Base-by-base conservation (phyloP, 2,329 filamentous ascomycete species). In the Ascochyta fabae region DNA sequence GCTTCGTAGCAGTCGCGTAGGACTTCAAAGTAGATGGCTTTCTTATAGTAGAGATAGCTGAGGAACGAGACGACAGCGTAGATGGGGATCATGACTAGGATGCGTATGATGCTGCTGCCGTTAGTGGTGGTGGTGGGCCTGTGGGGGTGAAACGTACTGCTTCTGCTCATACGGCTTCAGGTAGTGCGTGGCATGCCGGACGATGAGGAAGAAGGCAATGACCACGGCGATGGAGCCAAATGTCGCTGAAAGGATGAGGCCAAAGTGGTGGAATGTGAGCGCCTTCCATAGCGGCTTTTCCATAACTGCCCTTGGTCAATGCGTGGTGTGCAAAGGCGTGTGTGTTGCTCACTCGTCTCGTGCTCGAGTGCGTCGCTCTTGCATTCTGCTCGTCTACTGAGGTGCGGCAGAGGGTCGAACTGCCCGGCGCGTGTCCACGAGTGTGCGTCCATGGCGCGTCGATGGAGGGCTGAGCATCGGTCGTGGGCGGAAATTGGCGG, bases 1-100 rank as follows among this genome's bases (percentile, higher is more conserved):
- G 92, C 91, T 78, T 96, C 92, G 75, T 96, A 96, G 77, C 90
- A 94, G 73, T 95, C 89, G 67, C 89, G 86, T 39, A 94, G 79
- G 48, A 95, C 87, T 69, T 91, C 84, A 73, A 89, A 95, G 78
- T 96, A 96, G 53, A 95, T 85, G 44, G 88, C 86, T 68, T 92
- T 84, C 72, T 83, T 85, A 79, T 95, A 94, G 78, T 84, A 92
- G 62, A 84, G 81, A 65, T 91, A 86, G 56, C 87, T 87, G 34
- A 94, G 82, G 70, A 90, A 90, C 31, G 89, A 87, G 19, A 92
- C 87, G 35, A 87, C 80, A 46, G 88, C 83, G 75, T 96, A 96
- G 58, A 96, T 81, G 35, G 92, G 92, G 45, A 96, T 85, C 90
- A 96, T 94, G 73, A 93, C 88, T 24, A 96, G 83, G 63, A 96